Base-by-base conservation (phyloP, 2,329 filamentous ascomycete species). In the Fusarium agapanthi region DNA sequence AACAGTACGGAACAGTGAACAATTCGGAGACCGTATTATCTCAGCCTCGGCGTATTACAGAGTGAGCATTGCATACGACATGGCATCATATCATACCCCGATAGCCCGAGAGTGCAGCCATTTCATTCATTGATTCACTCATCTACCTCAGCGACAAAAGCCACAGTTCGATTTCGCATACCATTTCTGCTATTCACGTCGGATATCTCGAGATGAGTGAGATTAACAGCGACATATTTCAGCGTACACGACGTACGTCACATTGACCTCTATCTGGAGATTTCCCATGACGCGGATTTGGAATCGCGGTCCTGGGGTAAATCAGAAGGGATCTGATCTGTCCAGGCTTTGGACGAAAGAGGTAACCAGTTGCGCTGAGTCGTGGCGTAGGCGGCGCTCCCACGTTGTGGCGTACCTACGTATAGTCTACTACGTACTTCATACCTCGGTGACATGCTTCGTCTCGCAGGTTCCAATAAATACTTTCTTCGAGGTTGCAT, bases 311-410 rank as follows among this genome's bases (percentile, higher is more conserved):
- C 48, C 55, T 43, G 40, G 30, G 40, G 30, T 57, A 54, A 65
- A 28, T 26, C 40, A 56, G 22, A 37, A 44, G 24, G 37, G 50
- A 72, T 65, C 59, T 65, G 50, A 72, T 65, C 59, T 65, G 44
- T 43, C 37, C 37, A 28, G 35, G 56, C 30, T 56, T 22, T 40
- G 41, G 41, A 48, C 69, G 37, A 66, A 72, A 72, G 28, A 60
- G 69, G 65, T 14, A 73, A 58, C 34, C 34, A 30, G 38, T 38
- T 41, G 51, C 50, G 41, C 34, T 5, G 51, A 56, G 59, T 58
- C 51, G 55, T 72, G 65, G 69, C 69, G 68, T 72, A 64, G 68
- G 69, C 38, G 69, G 69, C 68, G 63, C 41, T 60, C n/a, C 59
- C 57, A 56, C 35, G 50, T 53, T 56, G 63, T 67, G 63, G 65